These are phyloP conservation scores for Potentilla sterilis DNA, from an alignment of 306 rosid species.

Conservation along the genomic window DNA sequence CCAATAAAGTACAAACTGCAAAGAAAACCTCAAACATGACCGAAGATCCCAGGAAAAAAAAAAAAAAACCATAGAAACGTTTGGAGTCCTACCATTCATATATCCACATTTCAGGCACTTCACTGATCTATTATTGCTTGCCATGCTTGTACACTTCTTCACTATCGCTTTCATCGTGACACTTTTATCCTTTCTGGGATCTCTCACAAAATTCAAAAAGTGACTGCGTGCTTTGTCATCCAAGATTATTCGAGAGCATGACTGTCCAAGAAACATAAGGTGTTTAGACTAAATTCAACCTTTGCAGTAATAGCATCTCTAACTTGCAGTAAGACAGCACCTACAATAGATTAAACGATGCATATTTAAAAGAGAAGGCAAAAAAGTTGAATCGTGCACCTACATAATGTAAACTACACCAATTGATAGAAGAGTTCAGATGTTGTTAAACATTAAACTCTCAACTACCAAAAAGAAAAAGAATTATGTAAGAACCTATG, in stretches of 20 bases:
- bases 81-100: conserved; percentile 56
- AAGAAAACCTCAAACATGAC: not conserved
- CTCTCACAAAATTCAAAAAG: conserved; percentile 64
- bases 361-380: not conserved
- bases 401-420: not conserved
- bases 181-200: conserved; percentile 54
- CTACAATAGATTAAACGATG: not conserved
- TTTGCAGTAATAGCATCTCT: conserved; percentile 3
- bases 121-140: conserved; percentile 37
- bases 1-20: not conserved
- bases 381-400: not conserved
- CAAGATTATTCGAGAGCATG: conserved; percentile 73
- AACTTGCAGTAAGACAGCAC: not conserved
- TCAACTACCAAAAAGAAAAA: not conserved
- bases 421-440: not conserved
- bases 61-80: conserved; percentile 12
- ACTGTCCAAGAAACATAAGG: conserved; percentile 44
- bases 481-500: not conserved
- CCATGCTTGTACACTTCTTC: conserved; percentile 45
- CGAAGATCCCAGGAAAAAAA: not conserved
- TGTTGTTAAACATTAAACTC: not conserved
- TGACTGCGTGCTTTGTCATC: conserved; percentile 40
- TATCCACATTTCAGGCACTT: conserved; percentile 71
- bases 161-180: conserved; percentile 43
- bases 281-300: conserved; percentile 13